These are phyloP conservation scores for Epichloe hybrida DNA, from an alignment of 2,329 filamentous ascomycete species.

Conservation along the genomic window DNA sequence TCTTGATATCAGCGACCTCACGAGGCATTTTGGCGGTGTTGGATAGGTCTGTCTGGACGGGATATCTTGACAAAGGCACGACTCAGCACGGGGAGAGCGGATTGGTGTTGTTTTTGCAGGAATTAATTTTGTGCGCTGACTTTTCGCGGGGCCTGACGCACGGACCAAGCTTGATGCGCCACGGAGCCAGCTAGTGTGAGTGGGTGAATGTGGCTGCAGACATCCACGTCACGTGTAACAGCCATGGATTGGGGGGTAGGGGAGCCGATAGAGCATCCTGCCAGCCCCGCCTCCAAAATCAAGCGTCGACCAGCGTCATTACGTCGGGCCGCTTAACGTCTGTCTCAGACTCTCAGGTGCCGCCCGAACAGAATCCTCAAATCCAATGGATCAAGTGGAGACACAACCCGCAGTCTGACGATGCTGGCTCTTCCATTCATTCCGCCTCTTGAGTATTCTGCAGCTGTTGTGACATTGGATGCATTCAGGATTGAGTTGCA, in stretches of 20 bases:
- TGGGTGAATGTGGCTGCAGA: not conserved
- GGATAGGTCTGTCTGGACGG: constrained; percentile 14
- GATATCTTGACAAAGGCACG: constrained; percentile 8
- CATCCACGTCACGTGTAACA: no score
- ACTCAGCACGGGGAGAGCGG: not conserved
- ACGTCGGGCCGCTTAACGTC: no score
- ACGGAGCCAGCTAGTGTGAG: not conserved
- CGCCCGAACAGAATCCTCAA: not conserved
- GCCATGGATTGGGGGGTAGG: no score
- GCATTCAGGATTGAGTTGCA: not conserved
- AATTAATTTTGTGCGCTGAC: constrained; percentile 6
- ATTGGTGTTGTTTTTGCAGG: not conserved
- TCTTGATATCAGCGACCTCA: constrained; percentile 97
- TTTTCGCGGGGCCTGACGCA: constrained; percentile 13
- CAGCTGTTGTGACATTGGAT: not conserved
- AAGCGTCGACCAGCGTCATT: no score
- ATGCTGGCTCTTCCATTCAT: not conserved
- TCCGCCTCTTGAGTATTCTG: not conserved
- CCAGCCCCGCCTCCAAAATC: no score
- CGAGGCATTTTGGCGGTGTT: constrained; percentile 77
- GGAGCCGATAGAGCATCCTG: no score
- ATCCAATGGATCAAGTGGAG: not conserved
- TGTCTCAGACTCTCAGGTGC: no score
- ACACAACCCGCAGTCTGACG: not conserved
- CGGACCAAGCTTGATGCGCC: constrained; percentile 7